These are phyloP conservation scores for Holtermanniella nyarrowii DNA, from an alignment of 768 basidiomycete species.

Conservation along the genomic window DNA sequence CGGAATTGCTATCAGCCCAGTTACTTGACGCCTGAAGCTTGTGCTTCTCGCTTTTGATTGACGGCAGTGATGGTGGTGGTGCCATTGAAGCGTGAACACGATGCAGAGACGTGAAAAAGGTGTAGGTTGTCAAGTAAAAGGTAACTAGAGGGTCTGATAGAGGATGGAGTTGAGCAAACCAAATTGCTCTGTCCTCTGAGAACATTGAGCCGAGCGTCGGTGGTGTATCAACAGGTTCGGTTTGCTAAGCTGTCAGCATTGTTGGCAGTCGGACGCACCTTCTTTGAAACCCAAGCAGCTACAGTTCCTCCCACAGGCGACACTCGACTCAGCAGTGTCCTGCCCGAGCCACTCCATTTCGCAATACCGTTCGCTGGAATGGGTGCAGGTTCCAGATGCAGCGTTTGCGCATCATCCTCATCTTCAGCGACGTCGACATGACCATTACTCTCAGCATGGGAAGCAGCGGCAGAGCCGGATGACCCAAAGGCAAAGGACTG, in stretches of 20 bases:
- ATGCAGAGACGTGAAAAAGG: constrained; percentile 32
- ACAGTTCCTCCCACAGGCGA: constrained; percentile 23
- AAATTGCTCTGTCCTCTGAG: constrained; percentile 20
- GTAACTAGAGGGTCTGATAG: constrained; percentile 17
- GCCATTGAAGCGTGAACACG: constrained; percentile 21
- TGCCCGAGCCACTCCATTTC: constrained; percentile 22
- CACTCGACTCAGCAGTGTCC: constrained; percentile 11
- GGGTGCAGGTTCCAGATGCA: constrained; percentile 17
- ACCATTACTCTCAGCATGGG: too few species aligned
- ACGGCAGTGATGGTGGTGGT: constrained; percentile 8
- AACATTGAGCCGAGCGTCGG: constrained; percentile 9
- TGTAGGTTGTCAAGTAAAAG: constrained; percentile 31
- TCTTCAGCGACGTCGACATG: constrained; percentile 2
- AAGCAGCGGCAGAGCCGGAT: too few species aligned
- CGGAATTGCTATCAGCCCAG: constrained; percentile 13
- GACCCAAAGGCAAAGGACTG: neutral
- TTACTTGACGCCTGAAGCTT: constrained; percentile 7
- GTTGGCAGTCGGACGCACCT: constrained; percentile 4
- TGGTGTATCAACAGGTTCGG: neutral
- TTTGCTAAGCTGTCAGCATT: neutral
- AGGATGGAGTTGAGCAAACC: constrained; percentile 9
- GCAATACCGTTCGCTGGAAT: constrained; percentile 10
- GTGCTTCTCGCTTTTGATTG: constrained; percentile 1
- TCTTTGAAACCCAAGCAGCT: constrained; percentile 20
- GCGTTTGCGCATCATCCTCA: constrained; percentile 1